Base-by-base conservation (phyloP, 108 stramenopile genomes). In the Cylindrotheca closterium region DNA sequence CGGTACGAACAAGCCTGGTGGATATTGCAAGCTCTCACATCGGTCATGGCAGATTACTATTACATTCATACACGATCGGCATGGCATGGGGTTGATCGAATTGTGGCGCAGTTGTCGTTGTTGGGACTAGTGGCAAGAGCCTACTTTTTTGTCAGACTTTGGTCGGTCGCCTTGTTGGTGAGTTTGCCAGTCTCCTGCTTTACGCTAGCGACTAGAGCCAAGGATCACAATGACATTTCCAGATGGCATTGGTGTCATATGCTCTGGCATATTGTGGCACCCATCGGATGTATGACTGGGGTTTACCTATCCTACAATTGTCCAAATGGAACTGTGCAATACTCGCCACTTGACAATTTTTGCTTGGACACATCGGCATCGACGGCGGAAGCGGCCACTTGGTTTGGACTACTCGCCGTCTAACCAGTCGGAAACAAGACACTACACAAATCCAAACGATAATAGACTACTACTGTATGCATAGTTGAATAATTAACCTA, bases 41-140 rank as follows among this genome's bases (percentile, higher is more conserved):
- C 67, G 1, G 32, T 68, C 23, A 15, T 68, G 67, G 67, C 67
- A 48, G 67, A 68, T 29, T 68, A 68, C 24, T 27, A 50, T 33
- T 68, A 51, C 33, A 52, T 68, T 33, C 37, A 22, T 32, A 10
- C 15, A 37, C 45, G 47, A 12, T 68, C 67, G 2, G 22, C 34
- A 21, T 37, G 57, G 37, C 67, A 68, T 51, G 67, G 67, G 17
- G 2, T 68, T 30, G 67, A 68, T 68, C 67, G 67, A 28, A 34
- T 49, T 32, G 55, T 60, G 33, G 67, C 67, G 8, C 37, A 42
- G 15, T 42, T 42, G 15, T 42, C 37, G 15, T 42, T 42, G 37
- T 42, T 42, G 37, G 37, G 37, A 42, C 7, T 42, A 15, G 7
- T 42, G 37, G 15, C 15, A 15, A 7, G 37, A 42, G 7, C 37